Percentiles rank a stretch among this genome's conserved stretches.
Evolutionary conservation across 1,284 basidiomycete species (phyloP).

Genomic region (Sporisorium graminicola): DNA sequence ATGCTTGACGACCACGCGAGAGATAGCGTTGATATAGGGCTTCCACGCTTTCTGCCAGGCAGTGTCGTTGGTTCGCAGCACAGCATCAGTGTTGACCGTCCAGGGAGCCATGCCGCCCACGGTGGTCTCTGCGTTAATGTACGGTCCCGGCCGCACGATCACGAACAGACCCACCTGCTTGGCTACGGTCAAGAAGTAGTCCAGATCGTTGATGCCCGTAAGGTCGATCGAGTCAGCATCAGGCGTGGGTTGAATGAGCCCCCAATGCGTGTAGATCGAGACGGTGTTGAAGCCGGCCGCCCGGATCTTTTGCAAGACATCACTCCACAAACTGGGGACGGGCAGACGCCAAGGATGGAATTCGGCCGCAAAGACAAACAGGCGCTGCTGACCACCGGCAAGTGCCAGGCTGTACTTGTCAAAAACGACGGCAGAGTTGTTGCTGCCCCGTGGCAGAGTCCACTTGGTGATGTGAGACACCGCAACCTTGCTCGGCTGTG

Average conservation of each 20-base stretch:
- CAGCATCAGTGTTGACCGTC: constrained; percentile 77
- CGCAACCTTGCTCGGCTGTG: not conserved
- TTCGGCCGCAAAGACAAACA: constrained; percentile 71
- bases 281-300: constrained; percentile 80
- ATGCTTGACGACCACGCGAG: constrained; percentile 75
- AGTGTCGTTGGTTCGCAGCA: constrained; percentile 77
- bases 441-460: constrained; percentile 31
- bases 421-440: constrained; percentile 44
- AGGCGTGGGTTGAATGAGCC: constrained; percentile 79
- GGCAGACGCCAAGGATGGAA: constrained; percentile 86
- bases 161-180: constrained; percentile 77
- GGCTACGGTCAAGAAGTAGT: constrained; percentile 75
- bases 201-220: constrained; percentile 77
- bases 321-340: constrained; percentile 82
- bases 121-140: constrained; percentile 81
- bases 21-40: constrained; percentile 78
- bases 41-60: constrained; percentile 80
- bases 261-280: constrained; percentile 74
- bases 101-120: constrained; percentile 81
- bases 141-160: constrained; percentile 76
- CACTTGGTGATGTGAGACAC: constrained; percentile 9
- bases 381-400: constrained; percentile 30
- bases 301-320: constrained; percentile 83
- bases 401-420: constrained; percentile 51
- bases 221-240: constrained; percentile 77